A percentile compares a stretch with the other conserved stretches of the same genome.
Evolutionary conservation across 75 land plant species (phyloP).

Genomic region (Pinus tabuliformis): DNA sequence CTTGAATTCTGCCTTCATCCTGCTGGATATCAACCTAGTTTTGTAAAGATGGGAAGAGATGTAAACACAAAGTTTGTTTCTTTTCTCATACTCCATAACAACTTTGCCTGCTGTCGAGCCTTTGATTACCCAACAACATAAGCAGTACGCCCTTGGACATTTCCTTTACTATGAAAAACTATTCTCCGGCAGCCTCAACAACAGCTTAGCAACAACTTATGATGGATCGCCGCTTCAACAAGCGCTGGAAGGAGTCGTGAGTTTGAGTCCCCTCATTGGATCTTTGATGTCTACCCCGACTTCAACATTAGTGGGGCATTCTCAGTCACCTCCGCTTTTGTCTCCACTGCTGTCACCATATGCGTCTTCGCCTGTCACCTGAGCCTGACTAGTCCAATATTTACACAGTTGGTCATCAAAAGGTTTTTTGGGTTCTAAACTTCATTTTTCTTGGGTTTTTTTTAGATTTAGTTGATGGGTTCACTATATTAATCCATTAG

Average conservation of each 20-base stretch:
- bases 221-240: conserved; percentile 37
- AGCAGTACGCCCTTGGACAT: neutral
- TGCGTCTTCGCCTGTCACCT: neutral
- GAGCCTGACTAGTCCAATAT: neutral
- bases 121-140: conserved; percentile 2
- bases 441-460: no score
- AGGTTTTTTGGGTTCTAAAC: no score
- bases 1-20: conserved; percentile 92
- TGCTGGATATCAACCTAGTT: conserved; percentile 60
- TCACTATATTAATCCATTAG: no score
- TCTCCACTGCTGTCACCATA: conserved; percentile 6
- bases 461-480: no score
- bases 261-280: neutral
- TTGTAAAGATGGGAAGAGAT: conserved; percentile 66
- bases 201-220: conserved; percentile 19
- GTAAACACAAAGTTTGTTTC: conserved; percentile 45
- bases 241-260: neutral
- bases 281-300: conserved; percentile 20
- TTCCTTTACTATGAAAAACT: neutral
- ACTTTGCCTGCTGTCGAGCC: conserved; percentile 31
- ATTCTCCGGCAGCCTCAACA: neutral
- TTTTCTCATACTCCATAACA: conserved; percentile 60
- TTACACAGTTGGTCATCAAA: no score
- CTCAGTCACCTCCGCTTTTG: conserved; percentile 19
- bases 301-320: conserved; percentile 36